Base-by-base conservation (phyloP, 192 early-diverging fungal genomes). In the Mycoemilia scoparia region DNA sequence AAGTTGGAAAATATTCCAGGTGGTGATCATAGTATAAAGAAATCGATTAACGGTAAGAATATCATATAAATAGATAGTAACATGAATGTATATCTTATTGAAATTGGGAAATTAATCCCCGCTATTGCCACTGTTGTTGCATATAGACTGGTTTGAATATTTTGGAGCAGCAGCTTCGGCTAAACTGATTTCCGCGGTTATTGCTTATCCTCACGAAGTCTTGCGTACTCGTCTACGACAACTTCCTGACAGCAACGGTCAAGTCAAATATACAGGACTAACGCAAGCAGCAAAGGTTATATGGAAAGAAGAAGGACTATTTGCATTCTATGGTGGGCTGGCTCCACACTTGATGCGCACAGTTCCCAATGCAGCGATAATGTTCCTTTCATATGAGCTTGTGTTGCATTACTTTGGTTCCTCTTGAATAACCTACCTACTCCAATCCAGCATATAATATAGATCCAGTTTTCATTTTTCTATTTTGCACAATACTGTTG, bases 171-270 rank as follows among this genome's bases (percentile, higher is more conserved):
- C 92, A 4, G 84, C 79, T 6, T 24, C 62, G 14, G 77, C 92
- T 22, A 97, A 97, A 36, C 64, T 95, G 20, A 41, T 83, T 22
- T 89, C 92, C 0, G 82, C 88, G 8, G 62, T 81, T 13, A 47
- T 81, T 16, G 82, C 90, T 1, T 97, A 97, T 46, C 92, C 92
- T 20, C 92, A 97, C 41, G 92, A 97, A 55, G 92, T 90, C 0
- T 50, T 91, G 29, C 60, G 87, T n/a, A 97, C 92, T 9, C 67
- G 92, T 17, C 28, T 92, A 41, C 63, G 92, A 35, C 80, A 97
- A 47, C 62, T 73, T 7, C 85, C 87, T 0, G 59, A 64, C 2
- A 73, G 65, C 21, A 52, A 68, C 34, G 81, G 77, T 20, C 38
- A 60, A 1, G 45, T 47, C 10, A 86, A 84, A 54, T 93, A 92